Percentiles rank a stretch among this genome's conserved stretches.
These are phyloP conservation scores for Solanum appendiculatum DNA, from an alignment of 257 asterid species.

Conservation along the genomic window DNA sequence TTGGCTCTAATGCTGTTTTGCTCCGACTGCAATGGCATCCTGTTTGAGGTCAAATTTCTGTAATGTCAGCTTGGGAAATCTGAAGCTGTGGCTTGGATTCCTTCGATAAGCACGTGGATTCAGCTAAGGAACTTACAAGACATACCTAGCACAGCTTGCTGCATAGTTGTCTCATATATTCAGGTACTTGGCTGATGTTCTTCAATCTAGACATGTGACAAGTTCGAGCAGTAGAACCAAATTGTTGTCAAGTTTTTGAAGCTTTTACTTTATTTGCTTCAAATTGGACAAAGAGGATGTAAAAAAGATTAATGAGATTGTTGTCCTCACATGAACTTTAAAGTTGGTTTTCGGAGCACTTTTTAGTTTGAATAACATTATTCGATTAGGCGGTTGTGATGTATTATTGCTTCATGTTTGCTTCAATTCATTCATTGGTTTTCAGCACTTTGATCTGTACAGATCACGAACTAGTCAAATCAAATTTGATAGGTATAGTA, in stretches of 20 bases:
- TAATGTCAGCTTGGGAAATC: background rate
- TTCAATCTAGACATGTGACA: background rate
- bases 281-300: background rate
- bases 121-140: background rate
- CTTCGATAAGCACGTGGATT: background rate
- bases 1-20: background rate
- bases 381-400: background rate
- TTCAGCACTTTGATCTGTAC: background rate
- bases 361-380: background rate
- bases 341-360: background rate
- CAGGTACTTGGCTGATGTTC: background rate
- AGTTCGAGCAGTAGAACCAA: background rate
- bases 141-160: background rate
- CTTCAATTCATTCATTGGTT: background rate
- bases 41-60: background rate
- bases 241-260: background rate
- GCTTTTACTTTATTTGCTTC: background rate
- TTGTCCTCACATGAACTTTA: background rate
- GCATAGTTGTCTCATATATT: background rate
- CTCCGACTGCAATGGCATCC: background rate
- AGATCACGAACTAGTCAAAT: background rate
- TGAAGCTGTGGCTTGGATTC: background rate
- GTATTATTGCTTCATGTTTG: background rate
- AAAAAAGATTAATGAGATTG: background rate
- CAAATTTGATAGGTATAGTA: background rate